Evolutionary conservation across 225 moss, liverwort and hornwort species (phyloP), one percentile per base, ranked within the genome.

Genomic region (Bryoerythrophyllum caledonicum): DNA sequence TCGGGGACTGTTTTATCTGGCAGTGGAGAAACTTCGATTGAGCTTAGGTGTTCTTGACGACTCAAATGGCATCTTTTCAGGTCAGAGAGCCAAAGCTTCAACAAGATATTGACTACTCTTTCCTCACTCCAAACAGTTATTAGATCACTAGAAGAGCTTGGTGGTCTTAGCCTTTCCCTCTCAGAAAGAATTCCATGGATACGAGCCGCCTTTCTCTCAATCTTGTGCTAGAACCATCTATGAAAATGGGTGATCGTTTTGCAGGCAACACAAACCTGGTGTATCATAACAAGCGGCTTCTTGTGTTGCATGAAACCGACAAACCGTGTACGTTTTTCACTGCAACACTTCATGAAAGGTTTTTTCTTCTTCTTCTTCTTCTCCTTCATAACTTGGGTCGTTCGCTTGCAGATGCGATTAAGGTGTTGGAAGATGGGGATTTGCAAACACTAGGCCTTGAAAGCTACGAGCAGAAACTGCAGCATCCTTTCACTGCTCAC

Each of bases 391-490:
- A 54, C 30, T 41, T 54, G 27, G 20, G 0, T 37, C 48, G 49
- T n/a, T 0, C 14, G 1, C 3, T 68, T 9, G 44, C 66, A 86
- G 85, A 92, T 88, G 74, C 64, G 21, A 78, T 92, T 35, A 79
- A 60, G 53, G 73, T 94, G 55, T 72, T 90, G 41, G 90, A 91
- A 48, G 86, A 91, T 37, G 90, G 91, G 13, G 87, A 90, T 32
- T 58, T 94, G 19, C 73, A 90, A 86, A 91, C 87, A 9, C 1
- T 90, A 10, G 91, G 85, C 6, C 73, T 60, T 48, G 52, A 76
- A 63, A 86, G 88, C 61, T 94, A 88, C 12, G 57, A 84, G 14
- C 75, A 68, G 2, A 79, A 69, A 30, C 49, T 90, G 55, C 63
- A 76, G 5, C 88, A 90, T 82, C 74, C 76, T 67, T 90, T 91